phyloP scores from a whole-genome alignment of 148 eudicot species.

The Rhododendron vialii region DNA sequence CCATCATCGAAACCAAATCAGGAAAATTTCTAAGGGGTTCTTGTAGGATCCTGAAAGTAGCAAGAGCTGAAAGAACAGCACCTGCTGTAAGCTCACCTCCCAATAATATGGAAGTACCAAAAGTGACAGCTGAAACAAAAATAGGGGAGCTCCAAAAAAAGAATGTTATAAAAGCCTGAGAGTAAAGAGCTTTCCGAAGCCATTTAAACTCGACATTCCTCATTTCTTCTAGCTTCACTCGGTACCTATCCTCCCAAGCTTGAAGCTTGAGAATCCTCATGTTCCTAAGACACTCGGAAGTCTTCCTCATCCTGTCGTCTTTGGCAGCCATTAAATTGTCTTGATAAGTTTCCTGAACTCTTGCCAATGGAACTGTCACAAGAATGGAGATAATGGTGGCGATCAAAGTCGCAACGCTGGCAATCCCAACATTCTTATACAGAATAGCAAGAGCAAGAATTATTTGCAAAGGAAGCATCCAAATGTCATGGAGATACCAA shows the following conservation, averaged over 20 bases:
- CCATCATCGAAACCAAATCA: constrained; percentile 81
- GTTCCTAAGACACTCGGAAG: constrained; percentile 76
- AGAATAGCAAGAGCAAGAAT: constrained; percentile 77
- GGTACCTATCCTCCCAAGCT: constrained; percentile 93
- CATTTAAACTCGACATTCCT: constrained; percentile 75
- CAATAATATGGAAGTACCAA: constrained; percentile 70
- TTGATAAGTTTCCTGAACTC: constrained; percentile 75
- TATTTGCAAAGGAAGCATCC: constrained; percentile 90
- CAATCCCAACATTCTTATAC: constrained; percentile 82
- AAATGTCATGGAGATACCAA: constrained; percentile 85
- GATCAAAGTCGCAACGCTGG: constrained; percentile 63
- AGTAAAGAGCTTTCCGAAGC: constrained; percentile 76
- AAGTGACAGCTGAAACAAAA: constrained; percentile 78
- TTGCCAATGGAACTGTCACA: constrained; percentile 74
- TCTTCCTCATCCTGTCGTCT: constrained; percentile 88
- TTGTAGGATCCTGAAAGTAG: constrained; percentile 86
- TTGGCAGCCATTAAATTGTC: constrained; percentile 81
- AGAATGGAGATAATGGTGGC: constrained; percentile 70
- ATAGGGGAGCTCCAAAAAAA: constrained; percentile 92
- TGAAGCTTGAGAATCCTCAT: constrained; percentile 91
- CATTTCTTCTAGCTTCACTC: constrained; percentile 60
- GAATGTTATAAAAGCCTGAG: constrained; percentile 76
- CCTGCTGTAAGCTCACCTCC: constrained; percentile 82
- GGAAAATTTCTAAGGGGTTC: constrained; percentile 89
- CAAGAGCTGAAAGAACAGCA: constrained; percentile 77